Percentiles rank a stretch among this genome's conserved stretches.
Conservation (phyloP, 495 filamentous ascomycete genomes). For the Penicillium simplicissimum region DNA sequence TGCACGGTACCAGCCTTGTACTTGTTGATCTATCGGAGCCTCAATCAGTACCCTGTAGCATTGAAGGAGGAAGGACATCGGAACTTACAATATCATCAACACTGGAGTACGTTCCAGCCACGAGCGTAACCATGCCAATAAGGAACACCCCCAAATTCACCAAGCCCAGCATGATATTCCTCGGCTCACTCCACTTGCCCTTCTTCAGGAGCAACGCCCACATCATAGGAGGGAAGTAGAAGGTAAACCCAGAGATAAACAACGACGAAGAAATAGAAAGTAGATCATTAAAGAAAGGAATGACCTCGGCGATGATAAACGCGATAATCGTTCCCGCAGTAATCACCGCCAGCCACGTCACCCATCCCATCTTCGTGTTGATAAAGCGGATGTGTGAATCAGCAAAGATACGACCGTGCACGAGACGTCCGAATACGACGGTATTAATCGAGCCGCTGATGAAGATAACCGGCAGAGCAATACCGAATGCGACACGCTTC, state of each 20-base stretch:
- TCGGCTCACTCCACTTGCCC: neutral
- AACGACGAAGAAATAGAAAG: constrained; percentile 1
- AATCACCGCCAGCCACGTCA: neutral
- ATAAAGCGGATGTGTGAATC: neutral
- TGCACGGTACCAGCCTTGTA: neutral
- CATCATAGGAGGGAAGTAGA: neutral
- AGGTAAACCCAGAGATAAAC: neutral
- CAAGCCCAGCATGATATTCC: neutral
- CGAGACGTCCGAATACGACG: neutral
- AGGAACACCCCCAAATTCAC: neutral
- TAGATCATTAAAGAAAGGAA: neutral
- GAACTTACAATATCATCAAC: neutral
- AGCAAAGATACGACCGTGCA: neutral
- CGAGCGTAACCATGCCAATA: neutral
- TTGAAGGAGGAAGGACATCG: neutral
- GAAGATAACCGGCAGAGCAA: neutral
- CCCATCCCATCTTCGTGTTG: neutral
- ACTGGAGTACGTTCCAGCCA: neutral
- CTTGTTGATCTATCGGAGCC: neutral
- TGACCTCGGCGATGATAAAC: neutral
- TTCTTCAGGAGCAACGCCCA: neutral
- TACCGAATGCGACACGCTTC: neutral
- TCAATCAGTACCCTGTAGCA: neutral
- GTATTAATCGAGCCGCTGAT: neutral
- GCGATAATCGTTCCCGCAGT: neutral